A percentile compares a stretch with the other conserved stretches of the same genome.
Conservation (phyloP, 345 rosid genomes). For the Gossypium turneri region DNA sequence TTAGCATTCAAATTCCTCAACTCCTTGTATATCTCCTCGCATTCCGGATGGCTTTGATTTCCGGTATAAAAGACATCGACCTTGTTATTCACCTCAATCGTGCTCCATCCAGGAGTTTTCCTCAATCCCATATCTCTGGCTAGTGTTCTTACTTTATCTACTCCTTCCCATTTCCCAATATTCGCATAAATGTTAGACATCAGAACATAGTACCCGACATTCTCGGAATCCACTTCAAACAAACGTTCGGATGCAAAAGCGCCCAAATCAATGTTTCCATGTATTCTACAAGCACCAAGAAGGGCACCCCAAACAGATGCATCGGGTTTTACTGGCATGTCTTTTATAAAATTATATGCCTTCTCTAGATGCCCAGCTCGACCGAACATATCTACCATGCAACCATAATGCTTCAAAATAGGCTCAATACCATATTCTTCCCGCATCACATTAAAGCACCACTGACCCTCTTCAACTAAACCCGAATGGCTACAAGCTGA, state of each 20-base stretch:
- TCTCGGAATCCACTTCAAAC: slow-evolving; percentile 46
- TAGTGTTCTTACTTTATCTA: slow-evolving; percentile 38
- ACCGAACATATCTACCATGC: slow-evolving; percentile 65
- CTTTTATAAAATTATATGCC: slow-evolving; percentile 38
- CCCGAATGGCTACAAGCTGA: slow-evolving; percentile 69
- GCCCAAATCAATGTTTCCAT: slow-evolving; percentile 44
- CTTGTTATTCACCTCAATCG: slow-evolving; percentile 40
- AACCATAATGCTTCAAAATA: slow-evolving; percentile 53
- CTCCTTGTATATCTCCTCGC: slow-evolving; percentile 33
- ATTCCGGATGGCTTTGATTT: slow-evolving; percentile 40
- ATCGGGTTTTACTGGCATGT: slow-evolving; percentile 51
- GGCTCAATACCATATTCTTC: slow-evolving; percentile 40
- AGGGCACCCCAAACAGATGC: slow-evolving; percentile 64
- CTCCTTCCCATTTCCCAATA: slow-evolving; percentile 54
- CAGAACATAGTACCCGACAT: slow-evolving; percentile 57
- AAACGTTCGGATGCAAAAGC: slow-evolving; percentile 42
- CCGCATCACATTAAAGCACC: slow-evolving; percentile 50
- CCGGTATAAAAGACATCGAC: slow-evolving; percentile 54
- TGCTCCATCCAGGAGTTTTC: slow-evolving; percentile 66
- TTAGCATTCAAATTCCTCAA: slow-evolving; percentile 33
- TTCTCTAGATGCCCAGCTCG: slow-evolving; percentile 47
- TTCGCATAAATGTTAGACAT: slow-evolving; percentile 55
- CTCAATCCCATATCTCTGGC: slow-evolving; percentile 46
- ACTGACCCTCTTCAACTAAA: slow-evolving; percentile 42
- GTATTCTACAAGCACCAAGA: slow-evolving; percentile 49